phyloP scores from a whole-genome alignment of 2,329 filamentous ascomycete species.

The Nemania sp. region DNA sequence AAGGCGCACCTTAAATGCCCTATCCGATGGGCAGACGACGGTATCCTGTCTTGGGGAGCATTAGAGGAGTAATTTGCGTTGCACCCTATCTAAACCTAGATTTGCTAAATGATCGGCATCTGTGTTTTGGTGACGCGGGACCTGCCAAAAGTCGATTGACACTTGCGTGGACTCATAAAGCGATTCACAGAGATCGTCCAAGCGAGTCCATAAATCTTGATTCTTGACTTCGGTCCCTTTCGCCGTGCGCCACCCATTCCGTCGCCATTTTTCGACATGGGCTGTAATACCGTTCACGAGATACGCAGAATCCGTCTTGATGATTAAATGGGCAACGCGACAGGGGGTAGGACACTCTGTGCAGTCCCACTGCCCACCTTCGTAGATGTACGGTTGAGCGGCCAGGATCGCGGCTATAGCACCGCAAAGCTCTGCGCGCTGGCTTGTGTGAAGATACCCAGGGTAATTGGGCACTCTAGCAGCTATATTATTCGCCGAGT shows the following conservation, averaged over 20 bases:
- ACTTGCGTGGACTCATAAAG: slow-evolving; percentile 6
- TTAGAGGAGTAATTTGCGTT: not conserved
- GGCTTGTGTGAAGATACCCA: slow-evolving; percentile 26
- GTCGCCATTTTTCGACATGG: slow-evolving; percentile 30
- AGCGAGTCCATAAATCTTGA: slow-evolving; percentile 25
- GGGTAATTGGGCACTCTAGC: slow-evolving; percentile 8
- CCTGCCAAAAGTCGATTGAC: slow-evolving; percentile 35
- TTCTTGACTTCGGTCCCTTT: slow-evolving; percentile 31
- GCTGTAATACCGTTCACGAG: slow-evolving; percentile 35
- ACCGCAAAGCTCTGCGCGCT: slow-evolving; percentile 31
- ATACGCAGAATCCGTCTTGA: slow-evolving; percentile 40
- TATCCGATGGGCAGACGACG: not conserved
- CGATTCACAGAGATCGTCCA: not conserved
- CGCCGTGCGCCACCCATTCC: slow-evolving; percentile 34
- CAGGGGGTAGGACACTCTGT: slow-evolving; percentile 23
- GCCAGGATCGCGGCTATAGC: slow-evolving; percentile 23
- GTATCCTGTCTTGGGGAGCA: not conserved
- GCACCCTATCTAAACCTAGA: slow-evolving; percentile 1
- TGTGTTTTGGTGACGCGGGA: slow-evolving; percentile 28
- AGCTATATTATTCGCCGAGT: slow-evolving; percentile 2
- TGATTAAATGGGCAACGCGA: slow-evolving; percentile 23
- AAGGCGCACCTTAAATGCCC: not conserved
- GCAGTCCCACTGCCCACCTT: slow-evolving; percentile 31
- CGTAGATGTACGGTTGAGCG: slow-evolving; percentile 3
- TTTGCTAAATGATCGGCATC: slow-evolving; percentile 34